Evolutionary conservation across 768 basidiomycete genomes (phyloP), one percentile per base, ranked within the genome.

Genomic region (Mycena filopes): DNA sequence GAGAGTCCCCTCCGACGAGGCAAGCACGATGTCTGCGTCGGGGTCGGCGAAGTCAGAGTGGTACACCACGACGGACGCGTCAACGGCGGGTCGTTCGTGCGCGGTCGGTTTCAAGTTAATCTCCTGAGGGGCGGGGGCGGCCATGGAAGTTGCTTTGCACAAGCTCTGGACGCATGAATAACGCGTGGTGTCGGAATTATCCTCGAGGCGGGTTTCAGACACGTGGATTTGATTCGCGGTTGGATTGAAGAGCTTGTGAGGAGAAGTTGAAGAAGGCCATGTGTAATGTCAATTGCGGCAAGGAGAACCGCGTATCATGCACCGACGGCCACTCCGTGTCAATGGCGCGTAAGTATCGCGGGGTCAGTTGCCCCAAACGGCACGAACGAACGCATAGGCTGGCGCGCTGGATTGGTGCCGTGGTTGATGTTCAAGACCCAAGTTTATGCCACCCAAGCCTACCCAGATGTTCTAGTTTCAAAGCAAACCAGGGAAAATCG

Each of bases 1-100:
- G 60, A 73, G 72, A 23, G 79, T 80, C 4, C 76, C 72, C 15
- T 82, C 78, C 33, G 83, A 46, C 12, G 74, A 72, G 15, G 48
- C 36, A 1, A 75, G 68, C 4, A 64, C 54, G 16, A 75, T 63
- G n/a, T 75, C 72, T 1, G 65, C 68, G 25, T 68, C 71, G 3
- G 61, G 26, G 26, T 58, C 62, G 25, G 63, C 45, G 46, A 74
- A 73, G 7, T 42, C 51, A 12, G 63, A 57, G 41, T 74, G 70
- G 56, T 54, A 69, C 12, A 12, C 16, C 11, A 46, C 41, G 47
- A 38, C 12, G 25, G 40, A 26, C 16, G 33, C 48, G 20, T 40
- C 25, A 28, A 16, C 46, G 23, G 29, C 23, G 28, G 9, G 21
- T 16, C 23, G 28, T 33, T 36, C 54, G 18, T 50, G 46, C 15